Conservation (phyloP, 2,329 filamentous ascomycete genomes). For the Hypocreales sp. region DNA sequence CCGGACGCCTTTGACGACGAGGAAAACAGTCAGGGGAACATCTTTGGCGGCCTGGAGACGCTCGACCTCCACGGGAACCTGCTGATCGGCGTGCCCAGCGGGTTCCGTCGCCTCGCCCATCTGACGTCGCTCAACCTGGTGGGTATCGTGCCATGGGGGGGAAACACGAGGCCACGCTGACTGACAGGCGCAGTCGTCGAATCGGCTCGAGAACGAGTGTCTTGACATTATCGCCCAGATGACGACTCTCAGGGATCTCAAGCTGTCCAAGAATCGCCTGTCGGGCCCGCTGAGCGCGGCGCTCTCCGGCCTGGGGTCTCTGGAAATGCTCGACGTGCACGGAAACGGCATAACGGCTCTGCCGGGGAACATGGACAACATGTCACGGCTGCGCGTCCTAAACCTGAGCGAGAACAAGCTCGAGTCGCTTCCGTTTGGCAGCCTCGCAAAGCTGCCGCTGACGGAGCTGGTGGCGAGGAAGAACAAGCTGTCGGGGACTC, state of each 20-base stretch:
- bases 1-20: constrained; percentile 42
- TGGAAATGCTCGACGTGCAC: constrained; percentile 72
- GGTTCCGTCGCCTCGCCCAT: constrained; percentile 55
- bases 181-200: constrained; percentile 47
- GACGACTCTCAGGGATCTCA: constrained; percentile 58
- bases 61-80: constrained; percentile 80
- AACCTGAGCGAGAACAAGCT: constrained; percentile 73
- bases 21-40: constrained; percentile 51
- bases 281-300: constrained; percentile 48
- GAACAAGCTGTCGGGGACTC: constrained; percentile 59
- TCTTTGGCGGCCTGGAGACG: constrained; percentile 69
- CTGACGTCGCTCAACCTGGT: constrained; percentile 75
- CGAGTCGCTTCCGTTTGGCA: constrained; percentile 52
- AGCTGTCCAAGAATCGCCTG: constrained; percentile 63
- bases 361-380: constrained; percentile 48
- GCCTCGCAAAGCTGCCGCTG: constrained; percentile 51
- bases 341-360: constrained; percentile 63
- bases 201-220: constrained; percentile 57
- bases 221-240: constrained; percentile 65
- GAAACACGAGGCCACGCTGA: background rate
- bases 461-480: constrained; percentile 60
- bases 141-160: constrained; percentile 15
- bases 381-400: constrained; percentile 56
- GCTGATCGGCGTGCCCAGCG: constrained; percentile 56
- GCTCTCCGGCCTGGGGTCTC: constrained; percentile 47